Evolutionary conservation across 306 rosid genomes (phyloP).

Genomic region (Prunus davidiana): DNA sequence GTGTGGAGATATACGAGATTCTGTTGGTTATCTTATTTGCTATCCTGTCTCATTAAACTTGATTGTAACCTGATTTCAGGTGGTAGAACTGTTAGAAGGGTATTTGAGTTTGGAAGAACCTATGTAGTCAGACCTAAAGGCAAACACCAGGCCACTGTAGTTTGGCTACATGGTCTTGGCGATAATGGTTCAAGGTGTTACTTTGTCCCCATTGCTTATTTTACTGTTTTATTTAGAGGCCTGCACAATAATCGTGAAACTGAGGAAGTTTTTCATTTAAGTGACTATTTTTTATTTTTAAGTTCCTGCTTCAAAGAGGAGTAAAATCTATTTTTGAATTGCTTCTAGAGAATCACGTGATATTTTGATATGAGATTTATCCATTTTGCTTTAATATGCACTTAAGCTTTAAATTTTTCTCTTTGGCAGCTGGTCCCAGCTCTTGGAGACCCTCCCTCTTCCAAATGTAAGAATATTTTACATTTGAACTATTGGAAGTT

Average conservation of each 20-base stretch:
- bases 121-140: slow-evolving; percentile 96
- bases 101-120: slow-evolving; percentile 84
- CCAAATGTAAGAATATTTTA: slow-evolving; percentile 69
- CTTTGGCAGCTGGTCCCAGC: slow-evolving; percentile 94
- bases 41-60: slow-evolving; percentile 4
- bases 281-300: background rate
- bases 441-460: slow-evolving; percentile 86
- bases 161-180: slow-evolving; percentile 99
- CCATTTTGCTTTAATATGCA: background rate
- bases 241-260: background rate
- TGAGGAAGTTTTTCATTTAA: background rate
- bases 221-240: background rate
- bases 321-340: background rate
- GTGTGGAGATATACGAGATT: background rate
- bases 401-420: slow-evolving; percentile 15
- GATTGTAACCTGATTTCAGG: slow-evolving; percentile 41
- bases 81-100: slow-evolving; percentile 58
- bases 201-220: slow-evolving; percentile 23
- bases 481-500: slow-evolving; percentile 12
- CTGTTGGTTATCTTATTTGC: slow-evolving; percentile 7
- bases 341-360: background rate
- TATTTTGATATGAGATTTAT: background rate
- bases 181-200: slow-evolving; percentile 95
- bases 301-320: background rate
- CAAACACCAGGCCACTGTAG: slow-evolving; percentile 96